Base-by-base conservation (phyloP, 345 rosid genomes). In the Balakata baccata region DNA sequence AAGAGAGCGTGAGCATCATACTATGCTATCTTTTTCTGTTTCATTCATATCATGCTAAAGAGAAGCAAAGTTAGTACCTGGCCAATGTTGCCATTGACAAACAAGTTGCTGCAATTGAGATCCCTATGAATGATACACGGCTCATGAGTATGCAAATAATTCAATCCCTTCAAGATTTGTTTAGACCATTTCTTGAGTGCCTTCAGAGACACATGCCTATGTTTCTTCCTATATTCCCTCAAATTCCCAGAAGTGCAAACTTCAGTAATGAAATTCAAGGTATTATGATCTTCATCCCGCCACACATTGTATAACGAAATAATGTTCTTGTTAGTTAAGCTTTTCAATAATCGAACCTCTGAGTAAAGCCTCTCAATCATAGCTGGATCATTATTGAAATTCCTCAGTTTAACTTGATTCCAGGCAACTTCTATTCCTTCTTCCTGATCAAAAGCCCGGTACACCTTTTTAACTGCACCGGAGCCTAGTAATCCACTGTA, bases 401-500 rank as follows among this genome's bases (percentile, higher is more conserved):
- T 82, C 46, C 94, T 68, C 37, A 93, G 82, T 43, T 88, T 90
- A 34, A 90, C 96, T 78, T 93, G 96, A 76, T 93, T 90, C 98
- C 98, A 93, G 13, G 98, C 98, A 37, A 93, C 98, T 69, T 93
- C 98, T 8, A 90, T 89, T 45, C 97, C 98, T 75, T 93, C 94
- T 71, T 89, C 94, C 73, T 93, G 93, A 75, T 93, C 98, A 68
- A 93, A 93, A 16, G 97, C 97, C 0, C 98, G 81, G 81, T 93
- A 93, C 17, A 93, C 98, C 45, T 87, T 90, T 60, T 93, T 93
- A 16, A 89, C 90, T 0, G 97, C 90, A 0, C 97, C 95, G 4
- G 81, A 75, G 5, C 98, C 95, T 0, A 93, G 82, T 0, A 91
- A 84, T 69, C 87, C 95, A 0, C 66, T 72, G 84, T 90, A 93